Base-by-base conservation (phyloP, 2,329 filamentous ascomycete species). In the Hymenoscyphus fraxineus region DNA sequence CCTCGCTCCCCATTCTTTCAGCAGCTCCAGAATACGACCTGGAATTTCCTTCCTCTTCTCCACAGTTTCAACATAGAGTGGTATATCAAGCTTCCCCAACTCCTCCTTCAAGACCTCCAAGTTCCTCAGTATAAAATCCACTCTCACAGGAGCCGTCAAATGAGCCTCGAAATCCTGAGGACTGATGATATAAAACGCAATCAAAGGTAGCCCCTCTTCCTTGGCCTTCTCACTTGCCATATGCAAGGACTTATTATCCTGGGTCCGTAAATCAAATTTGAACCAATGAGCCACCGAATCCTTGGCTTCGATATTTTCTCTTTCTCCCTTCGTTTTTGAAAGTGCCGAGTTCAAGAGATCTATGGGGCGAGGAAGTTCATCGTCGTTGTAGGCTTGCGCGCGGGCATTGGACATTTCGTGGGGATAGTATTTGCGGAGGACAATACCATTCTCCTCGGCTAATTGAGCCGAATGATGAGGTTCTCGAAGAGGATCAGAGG, bases 91-190 rank as follows among this genome's bases (percentile, higher is more conserved):
- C 69, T 85, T 83, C 0, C 79, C 86, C 58, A 97, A 76, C 69
- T 93, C 90, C 13, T 79, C 73, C 69, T 86, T 85, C 65, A 97
- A 73, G 0, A 88, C 78, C 39, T 81, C 78, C 62, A 97, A 77
- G 0, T 87, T 91, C 40, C 93, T 81, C n/a, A 96, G 75, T 67
- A 88, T 88, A 64, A 97, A 93, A 74, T 96, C 92, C 3, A 96
- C 87, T 7, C 92, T 84, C 0, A 87, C 85, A 0, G 91, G 85
- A 10, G 89, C 84, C 1, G 86, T 89, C 32, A 91, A 75, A 76
- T 97, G 93, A 0, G 93, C 93, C 68, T 92, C 87, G 72, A 90
- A 90, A 76, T 97, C 93, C 75, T 96, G 85, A 0, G 92, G 92
- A 61, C 90, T 94, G 61, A 95, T 77, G 35, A 96, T 82, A 75